These are phyloP conservation scores for Trametes polyzona DNA, from an alignment of 1,284 basidiomycete genomes.

Conservation along the genomic window DNA sequence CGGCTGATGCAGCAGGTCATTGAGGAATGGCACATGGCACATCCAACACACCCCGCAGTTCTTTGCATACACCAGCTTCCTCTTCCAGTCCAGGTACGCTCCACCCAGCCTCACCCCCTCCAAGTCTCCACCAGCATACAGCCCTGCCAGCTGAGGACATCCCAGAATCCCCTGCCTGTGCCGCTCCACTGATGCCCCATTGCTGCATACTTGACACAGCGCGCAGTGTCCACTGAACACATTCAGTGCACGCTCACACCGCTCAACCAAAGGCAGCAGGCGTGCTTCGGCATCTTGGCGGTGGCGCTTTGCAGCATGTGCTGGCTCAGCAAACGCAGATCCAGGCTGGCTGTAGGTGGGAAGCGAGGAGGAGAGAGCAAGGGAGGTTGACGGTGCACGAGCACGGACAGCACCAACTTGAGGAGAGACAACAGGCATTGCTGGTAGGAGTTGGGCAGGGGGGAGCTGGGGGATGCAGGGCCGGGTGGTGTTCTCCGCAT, in stretches of 20 bases:
- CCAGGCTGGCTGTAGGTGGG: background rate
- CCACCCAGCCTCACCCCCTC: background rate
- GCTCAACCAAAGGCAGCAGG: background rate
- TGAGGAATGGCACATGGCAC: background rate
- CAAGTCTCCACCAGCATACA: background rate
- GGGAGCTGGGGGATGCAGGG: background rate
- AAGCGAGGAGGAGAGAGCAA: background rate
- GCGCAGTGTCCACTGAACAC: background rate
- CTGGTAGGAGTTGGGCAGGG: background rate
- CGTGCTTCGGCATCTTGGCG: background rate
- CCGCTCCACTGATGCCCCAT: background rate
- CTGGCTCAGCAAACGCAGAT: background rate
- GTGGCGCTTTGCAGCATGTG: background rate
- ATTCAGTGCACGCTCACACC: background rate
- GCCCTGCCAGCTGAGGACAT: too few species aligned
- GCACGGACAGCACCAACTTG: background rate
- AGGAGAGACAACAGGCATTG: background rate
- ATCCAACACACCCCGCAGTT: background rate
- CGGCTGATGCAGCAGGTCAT: background rate
- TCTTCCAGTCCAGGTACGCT: slow-evolving; percentile 1
- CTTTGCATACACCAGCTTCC: background rate
- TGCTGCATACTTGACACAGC: background rate
- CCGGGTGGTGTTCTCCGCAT: background rate
- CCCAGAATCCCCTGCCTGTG: background rate
- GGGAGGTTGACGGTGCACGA: background rate